Conservation (phyloP, 257 asterid species). For the Solanum pennellii region DNA sequence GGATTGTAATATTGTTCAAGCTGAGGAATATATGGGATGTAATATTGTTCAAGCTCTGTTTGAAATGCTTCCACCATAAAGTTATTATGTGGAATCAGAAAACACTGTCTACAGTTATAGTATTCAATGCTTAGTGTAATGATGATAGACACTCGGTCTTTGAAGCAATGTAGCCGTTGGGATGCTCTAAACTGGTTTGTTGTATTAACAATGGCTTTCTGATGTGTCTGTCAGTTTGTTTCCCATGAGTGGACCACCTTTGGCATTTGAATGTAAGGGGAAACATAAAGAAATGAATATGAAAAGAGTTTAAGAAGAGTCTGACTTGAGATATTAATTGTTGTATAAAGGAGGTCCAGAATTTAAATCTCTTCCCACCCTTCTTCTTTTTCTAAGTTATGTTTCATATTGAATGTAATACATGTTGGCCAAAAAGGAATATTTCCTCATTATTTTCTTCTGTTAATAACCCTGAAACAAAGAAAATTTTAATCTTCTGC, state of each 20-base stretch:
- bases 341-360: background rate
- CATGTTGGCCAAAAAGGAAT: background rate
- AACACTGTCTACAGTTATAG: background rate
- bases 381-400: background rate
- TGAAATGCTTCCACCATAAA: background rate
- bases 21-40: background rate
- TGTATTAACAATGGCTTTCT: background rate
- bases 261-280: background rate
- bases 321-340: background rate
- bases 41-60: background rate
- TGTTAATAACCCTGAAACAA: background rate
- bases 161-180: background rate
- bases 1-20: background rate
- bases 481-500: background rate
- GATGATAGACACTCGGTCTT: background rate
- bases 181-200: background rate
- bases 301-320: background rate
- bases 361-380: background rate
- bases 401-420: background rate
- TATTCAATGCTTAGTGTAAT: background rate
- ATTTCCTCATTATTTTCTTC: background rate
- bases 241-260: background rate
- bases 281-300: background rate
- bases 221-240: background rate
- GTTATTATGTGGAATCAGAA: background rate